A percentile compares a stretch with the other conserved stretches of the same genome.
These are phyloP conservation scores for Quercus robur DNA, from an alignment of 306 rosid species.

Conservation along the genomic window DNA sequence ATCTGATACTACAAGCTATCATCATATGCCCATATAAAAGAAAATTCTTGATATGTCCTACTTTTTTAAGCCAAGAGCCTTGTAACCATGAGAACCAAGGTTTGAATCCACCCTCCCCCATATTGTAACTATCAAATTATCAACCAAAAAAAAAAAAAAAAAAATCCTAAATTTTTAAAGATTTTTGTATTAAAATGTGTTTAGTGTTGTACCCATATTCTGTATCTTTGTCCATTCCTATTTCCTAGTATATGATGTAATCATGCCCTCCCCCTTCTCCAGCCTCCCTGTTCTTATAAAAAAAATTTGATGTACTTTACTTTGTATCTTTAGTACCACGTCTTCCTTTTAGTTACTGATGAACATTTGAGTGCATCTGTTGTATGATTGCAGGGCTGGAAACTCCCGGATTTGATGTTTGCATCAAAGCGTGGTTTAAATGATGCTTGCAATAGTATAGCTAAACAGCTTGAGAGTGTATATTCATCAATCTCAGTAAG, in stretches of 20 bases:
- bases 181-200: neutral
- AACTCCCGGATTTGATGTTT: conserved; percentile 92
- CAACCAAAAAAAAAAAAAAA: too few relatives aligned
- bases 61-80: neutral
- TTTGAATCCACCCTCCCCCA: too few relatives aligned
- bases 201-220: neutral
- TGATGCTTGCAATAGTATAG: conserved; percentile 71
- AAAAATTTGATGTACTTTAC: neutral
- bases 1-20: conserved; percentile 2
- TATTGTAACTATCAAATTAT: too few relatives aligned
- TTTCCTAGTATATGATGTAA: neutral
- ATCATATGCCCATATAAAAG: neutral
- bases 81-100: too few relatives aligned
- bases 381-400: conserved; percentile 77
- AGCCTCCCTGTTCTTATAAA: neutral
- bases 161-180: neutral
- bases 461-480: conserved; percentile 71
- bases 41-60: conserved; percentile 9
- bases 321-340: neutral
- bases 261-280: neutral
- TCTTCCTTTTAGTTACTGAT: conserved; percentile 6
- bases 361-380: conserved; percentile 3
- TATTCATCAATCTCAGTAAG: conserved; percentile 68
- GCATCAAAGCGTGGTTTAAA: conserved; percentile 84
- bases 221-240: neutral